Percentiles rank a stretch among this genome's conserved stretches.
phyloP scores from a whole-genome alignment of 495 filamentous ascomycete species.

The Podospora pseudoanserina region DNA sequence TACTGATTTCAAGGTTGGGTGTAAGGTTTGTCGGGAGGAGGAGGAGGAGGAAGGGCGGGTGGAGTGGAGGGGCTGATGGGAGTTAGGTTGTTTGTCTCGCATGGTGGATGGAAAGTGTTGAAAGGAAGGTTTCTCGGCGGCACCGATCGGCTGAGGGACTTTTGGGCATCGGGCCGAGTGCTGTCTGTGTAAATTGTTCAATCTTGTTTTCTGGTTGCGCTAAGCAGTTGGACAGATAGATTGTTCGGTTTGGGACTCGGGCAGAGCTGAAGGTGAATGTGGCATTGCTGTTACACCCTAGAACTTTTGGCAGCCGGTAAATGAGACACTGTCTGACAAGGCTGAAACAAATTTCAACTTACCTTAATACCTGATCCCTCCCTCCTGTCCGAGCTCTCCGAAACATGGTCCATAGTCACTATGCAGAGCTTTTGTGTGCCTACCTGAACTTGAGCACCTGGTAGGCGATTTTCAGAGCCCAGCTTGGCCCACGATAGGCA shows the following conservation, averaged over 20 bases:
- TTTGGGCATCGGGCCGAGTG: neutral
- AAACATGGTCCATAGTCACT: neutral
- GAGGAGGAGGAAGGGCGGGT: neutral
- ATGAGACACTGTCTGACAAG: neutral
- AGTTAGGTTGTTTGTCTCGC: neutral
- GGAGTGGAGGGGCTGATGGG: neutral
- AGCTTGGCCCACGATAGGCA: too few relatives aligned
- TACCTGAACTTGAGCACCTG: neutral
- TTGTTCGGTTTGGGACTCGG: neutral
- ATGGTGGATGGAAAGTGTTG: too few relatives aligned
- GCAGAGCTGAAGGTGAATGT: neutral
- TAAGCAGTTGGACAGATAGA: neutral
- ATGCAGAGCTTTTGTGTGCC: neutral
- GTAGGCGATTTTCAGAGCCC: too few relatives aligned
- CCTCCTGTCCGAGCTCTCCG: neutral
- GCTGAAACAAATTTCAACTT: neutral
- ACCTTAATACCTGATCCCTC: neutral
- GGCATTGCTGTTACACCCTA: neutral
- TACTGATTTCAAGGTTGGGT: conserved; percentile 23
- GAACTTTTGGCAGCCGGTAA: neutral
- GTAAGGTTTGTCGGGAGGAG: conserved; percentile 11
- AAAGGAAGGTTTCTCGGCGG: neutral
- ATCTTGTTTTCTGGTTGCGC: neutral
- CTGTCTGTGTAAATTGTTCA: neutral
- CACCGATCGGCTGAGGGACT: neutral